Base-by-base conservation (phyloP, 2,329 filamentous ascomycete genomes). In the Stemphylium vesicarium region DNA sequence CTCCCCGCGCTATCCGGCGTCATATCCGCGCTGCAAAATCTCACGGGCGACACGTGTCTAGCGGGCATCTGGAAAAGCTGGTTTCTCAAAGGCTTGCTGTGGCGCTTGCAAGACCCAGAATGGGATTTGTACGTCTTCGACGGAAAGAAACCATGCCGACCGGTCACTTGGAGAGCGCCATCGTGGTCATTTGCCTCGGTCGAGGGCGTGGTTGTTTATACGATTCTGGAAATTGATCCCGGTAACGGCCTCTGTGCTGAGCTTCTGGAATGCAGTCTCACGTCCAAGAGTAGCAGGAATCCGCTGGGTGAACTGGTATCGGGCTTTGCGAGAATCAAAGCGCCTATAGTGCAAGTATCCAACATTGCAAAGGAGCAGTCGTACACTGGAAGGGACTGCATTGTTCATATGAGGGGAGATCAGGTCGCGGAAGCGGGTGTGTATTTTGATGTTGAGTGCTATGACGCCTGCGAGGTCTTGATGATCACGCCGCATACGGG, bases 1-100 rank as follows among this genome's bases (percentile, higher is more conserved):
- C 43, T 60, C 1, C 57, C 57, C 2, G 57, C 57, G 1, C 36
- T 57, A 7, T 57, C 50, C 2, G 57, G 57, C 3, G 32, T 60
- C 1, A 15, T 47, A 1, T 37, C 42, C n/a, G 39, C 47, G 9
- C 38, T 60, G 3, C 50, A 56, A 20, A 20, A 47, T 1, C 22
- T 45, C 11, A 57, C 53, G 2, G 53, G 54, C 16, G 57, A 60
- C 15, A 35, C 11, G 3, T 60, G 46, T 33, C 53, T 49, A n/a
- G 57, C 50, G 1, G 57, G 57, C 0, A 48, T 60, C 7, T 57
- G 57, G 57, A 39, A 48, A 20, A 60, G 41, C 12, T 44, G 43
- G 37, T 56, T 59, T 12, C 15, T 56, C 4, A 18, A 36, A 43
- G 52, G 56, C 6, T 37, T 59, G 10, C 43, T 59, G 0, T 59